Conservation (phyloP, 2,329 filamentous ascomycete genomes). For the Stachybotrys echinatus region DNA sequence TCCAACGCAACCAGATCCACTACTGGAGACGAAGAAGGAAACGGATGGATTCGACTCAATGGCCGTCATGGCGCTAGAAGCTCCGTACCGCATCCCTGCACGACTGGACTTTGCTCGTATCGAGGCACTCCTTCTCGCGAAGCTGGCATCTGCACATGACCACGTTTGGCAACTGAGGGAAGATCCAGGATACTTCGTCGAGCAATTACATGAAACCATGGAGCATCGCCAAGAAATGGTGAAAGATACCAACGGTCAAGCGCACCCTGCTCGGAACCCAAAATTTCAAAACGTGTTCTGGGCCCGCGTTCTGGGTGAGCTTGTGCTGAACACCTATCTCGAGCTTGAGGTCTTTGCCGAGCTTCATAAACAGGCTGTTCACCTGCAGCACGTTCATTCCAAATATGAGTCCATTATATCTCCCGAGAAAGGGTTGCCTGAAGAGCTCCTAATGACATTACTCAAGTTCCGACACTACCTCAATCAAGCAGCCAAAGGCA, state of each 20-base stretch:
- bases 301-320: constrained; percentile 28
- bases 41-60: constrained; percentile 29
- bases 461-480: constrained; percentile 33
- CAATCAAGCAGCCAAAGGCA: constrained; percentile 22
- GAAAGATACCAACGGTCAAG: constrained; percentile 28
- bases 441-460: constrained; percentile 28
- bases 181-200: constrained; percentile 52
- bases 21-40: constrained; percentile 19
- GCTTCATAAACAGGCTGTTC: constrained; percentile 24
- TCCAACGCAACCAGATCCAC: constrained; percentile 32
- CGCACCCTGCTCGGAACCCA: constrained; percentile 15
- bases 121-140: constrained; percentile 35
- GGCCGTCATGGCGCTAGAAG: constrained; percentile 37
- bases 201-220: constrained; percentile 31
- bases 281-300: constrained; percentile 24
- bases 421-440: constrained; percentile 19
- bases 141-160: constrained; percentile 38
- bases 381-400: constrained; percentile 20
- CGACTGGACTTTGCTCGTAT: constrained; percentile 40
- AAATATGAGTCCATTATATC: constrained; percentile 26
- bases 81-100: constrained; percentile 45
- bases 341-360: constrained; percentile 32
- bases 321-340: constrained; percentile 25
- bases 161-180: constrained; percentile 51
- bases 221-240: constrained; percentile 42